These are phyloP conservation scores for Helotiales sp. DNA, from an alignment of 2,329 filamentous ascomycete species.

Conservation along the genomic window DNA sequence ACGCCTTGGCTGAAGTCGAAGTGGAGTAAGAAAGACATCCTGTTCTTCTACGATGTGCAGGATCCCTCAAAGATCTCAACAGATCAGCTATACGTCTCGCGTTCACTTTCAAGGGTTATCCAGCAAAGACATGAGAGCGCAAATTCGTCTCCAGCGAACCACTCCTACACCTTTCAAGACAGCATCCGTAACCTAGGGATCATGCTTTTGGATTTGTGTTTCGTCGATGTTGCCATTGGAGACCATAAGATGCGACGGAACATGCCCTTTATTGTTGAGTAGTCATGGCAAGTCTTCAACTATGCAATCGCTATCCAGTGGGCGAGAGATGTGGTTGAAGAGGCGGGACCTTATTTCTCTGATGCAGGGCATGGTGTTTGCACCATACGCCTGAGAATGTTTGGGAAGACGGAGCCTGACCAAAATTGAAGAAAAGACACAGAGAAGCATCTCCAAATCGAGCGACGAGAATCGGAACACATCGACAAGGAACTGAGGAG, in stretches of 20 bases:
- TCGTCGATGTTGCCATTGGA: conserved; percentile 24
- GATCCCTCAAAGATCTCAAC: conserved; percentile 14
- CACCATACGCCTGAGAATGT: conserved; percentile 18
- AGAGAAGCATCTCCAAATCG: too few species aligned
- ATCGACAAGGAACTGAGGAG: too few species aligned
- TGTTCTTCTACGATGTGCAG: conserved; percentile 23
- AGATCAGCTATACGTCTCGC: conserved; percentile 30
- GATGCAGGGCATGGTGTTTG: conserved; percentile 26
- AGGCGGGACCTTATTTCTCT: conserved; percentile 23
- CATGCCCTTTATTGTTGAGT: background rate
- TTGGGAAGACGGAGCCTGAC: conserved; percentile 5
- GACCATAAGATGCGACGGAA: conserved; percentile 16
- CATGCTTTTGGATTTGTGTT: conserved; percentile 29
- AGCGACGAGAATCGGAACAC: too few species aligned
- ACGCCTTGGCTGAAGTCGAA: conserved; percentile 26
- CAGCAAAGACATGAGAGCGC: background rate
- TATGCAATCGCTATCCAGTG: conserved; percentile 19
- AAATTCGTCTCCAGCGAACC: background rate
- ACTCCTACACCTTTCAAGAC: conserved; percentile 16
- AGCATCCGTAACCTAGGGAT: conserved; percentile 25
- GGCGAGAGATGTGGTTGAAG: conserved; percentile 19
- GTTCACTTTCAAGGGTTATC: conserved; percentile 7
- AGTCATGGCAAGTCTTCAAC: conserved; percentile 8
- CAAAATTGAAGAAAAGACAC: too few species aligned
- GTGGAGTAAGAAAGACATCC: conserved; percentile 29